Base-by-base conservation (phyloP, 352 stramenopile genomes). In the Globisporangium cederbergense region DNA sequence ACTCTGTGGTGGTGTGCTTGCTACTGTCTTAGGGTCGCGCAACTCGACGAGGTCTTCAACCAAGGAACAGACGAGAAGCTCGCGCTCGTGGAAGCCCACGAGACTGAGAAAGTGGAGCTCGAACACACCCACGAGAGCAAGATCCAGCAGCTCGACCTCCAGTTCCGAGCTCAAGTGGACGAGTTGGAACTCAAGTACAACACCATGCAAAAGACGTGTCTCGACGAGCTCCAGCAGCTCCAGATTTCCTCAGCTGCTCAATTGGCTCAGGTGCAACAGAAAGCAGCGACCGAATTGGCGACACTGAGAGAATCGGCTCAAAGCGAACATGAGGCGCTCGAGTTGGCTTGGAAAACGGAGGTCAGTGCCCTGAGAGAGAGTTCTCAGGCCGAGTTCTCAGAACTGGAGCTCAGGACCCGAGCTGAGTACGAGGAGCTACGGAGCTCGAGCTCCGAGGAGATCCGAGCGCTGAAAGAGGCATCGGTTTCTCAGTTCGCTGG, bases 21-120 rank as follows among this genome's bases (percentile, higher is more conserved):
- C 16, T 18, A 54, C 1, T 1, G 4, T 16, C 6, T 56, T 56
- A 86, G 73, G 56, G 13, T 65, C n/a, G 62, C 65, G 13, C 76
- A 76, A 47, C 69, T 88, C 16, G 69, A 87, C 52, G 40, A 56
- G 8, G 64, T 74, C 3, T 74, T 86, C 54, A 72, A 66, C 47
- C 68, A 77, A 38, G 79, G 71, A 25, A 74, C 77, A 4, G 70
- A 86, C 13, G 79, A 89, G 67, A 78, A 79, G 53, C 40, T 79
- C 0, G 61, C 66, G 25, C 52, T 90, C 34, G 65, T 74, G 1
- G 64, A 83, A 16, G 47, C 67, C 4, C 78, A 87, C 25, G 60
- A 67, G 4, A 60, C 46, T 0, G 79, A 90, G 16, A 72, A 69
- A 54, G 25, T 36, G 1, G 47, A 74, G 8, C 9, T 88, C 13